Base-by-base conservation (phyloP, 192 early-diverging fungal species). In the Funneliformis geosporum region DNA sequence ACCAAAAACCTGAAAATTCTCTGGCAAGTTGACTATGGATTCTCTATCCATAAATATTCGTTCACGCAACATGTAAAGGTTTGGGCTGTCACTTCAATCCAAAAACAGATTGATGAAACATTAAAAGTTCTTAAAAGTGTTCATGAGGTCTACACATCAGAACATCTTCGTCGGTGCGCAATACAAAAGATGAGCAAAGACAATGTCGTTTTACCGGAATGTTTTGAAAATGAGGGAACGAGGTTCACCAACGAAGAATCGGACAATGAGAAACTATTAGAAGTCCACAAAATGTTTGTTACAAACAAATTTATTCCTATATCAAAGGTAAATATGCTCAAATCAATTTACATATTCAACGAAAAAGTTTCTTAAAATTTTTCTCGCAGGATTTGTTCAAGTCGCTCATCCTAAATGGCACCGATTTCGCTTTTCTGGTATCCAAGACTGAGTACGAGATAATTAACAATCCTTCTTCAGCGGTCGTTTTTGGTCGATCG, bases 301-400 rank as follows among this genome's bases (percentile, higher is more conserved):
- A 76, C 74, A 1, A 76, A 76, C 21, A 76, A 76, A 16, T 76
- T 76, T 40, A 40, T 44, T 76, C 74, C 74, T 5, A 62, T 73
- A 73, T 73, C 72, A 28, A 59, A 43, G 72, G 72, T 73, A 73
- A 59, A 73, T 40, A 69, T 39, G 1, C 40, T 55, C 14, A 18
- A 18, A 0, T 5, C 0, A 55, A 18, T 5, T 47, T 18, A 55
- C n/a, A 55, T 14, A 55, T 55, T 55, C 18, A n/a, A n/a, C n/a
- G n/a, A n/a, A n/a, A n/a, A n/a, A n/a, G n/a, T n/a, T n/a, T n/a
- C 42, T 21, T 55, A 55, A 5, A 55, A 18, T 55, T 40, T 14
- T 62, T 1, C 38, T 60, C 42, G n/a, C 14, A 76, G 75, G 64
- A 64, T 18, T 76, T 76, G 39, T 64, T 60, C 27, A 76, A 76